These are phyloP conservation scores for Albatrellus ellisii DNA, from an alignment of 768 basidiomycete genomes.

Conservation along the genomic window DNA sequence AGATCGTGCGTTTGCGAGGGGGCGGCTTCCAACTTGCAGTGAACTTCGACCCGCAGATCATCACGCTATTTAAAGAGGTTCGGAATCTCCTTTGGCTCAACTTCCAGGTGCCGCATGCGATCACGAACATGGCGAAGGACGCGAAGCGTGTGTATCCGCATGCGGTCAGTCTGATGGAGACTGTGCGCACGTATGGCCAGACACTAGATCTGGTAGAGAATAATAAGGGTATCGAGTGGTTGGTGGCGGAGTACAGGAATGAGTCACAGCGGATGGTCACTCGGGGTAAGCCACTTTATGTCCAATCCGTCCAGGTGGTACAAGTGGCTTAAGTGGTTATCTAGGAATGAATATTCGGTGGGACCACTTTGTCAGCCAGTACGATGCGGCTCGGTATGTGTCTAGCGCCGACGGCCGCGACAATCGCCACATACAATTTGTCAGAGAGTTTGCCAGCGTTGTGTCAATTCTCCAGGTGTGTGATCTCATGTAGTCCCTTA, in stretches of 20 bases:
- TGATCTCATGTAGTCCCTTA: background rate
- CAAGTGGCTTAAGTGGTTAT: background rate
- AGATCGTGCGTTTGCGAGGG: conserved; percentile 67
- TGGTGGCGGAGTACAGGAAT: conserved; percentile 90
- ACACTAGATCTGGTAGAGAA: conserved; percentile 83
- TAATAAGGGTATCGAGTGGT: conserved; percentile 85
- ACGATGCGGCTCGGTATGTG: conserved; percentile 69
- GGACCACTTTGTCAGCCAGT: conserved; percentile 95
- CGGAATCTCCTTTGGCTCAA: conserved; percentile 92
- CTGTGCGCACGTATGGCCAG: conserved; percentile 95
- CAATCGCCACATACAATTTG: conserved; percentile 85
- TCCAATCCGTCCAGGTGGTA: background rate
- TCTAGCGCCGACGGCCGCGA: conserved; percentile 66
- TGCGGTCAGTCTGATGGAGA: conserved; percentile 97
- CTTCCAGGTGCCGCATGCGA: conserved; percentile 90
- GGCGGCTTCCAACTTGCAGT: conserved; percentile 82
- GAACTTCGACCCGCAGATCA: conserved; percentile 97
- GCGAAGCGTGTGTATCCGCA: conserved; percentile 97
- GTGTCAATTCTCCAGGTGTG: conserved; percentile 80
- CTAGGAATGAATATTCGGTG: conserved; percentile 90
- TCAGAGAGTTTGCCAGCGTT: conserved; percentile 88
- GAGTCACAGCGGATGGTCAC: conserved; percentile 89
- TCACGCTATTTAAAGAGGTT: conserved; percentile 97
- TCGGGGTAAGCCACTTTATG: conserved; percentile 43
- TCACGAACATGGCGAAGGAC: conserved; percentile 95